phyloP scores from a whole-genome alignment of 2,329 filamentous ascomycete species.

The Aaosphaeria pasadenensis region DNA sequence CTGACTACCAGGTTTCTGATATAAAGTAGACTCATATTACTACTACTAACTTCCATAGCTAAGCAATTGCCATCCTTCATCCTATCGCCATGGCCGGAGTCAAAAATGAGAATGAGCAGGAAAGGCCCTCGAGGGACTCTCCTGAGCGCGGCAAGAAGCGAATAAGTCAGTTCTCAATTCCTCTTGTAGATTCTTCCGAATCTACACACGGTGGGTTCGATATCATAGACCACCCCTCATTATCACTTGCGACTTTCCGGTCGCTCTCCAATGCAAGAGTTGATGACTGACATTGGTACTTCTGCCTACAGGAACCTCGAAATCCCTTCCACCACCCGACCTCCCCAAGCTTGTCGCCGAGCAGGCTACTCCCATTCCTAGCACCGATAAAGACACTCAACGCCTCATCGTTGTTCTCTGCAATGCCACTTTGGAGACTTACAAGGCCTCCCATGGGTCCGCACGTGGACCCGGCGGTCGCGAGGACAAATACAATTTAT shows the following conservation, averaged over 20 bases:
- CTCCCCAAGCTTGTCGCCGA: conserved; percentile 92
- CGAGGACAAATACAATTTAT: conserved; percentile 93
- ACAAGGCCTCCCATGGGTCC: conserved; percentile 80
- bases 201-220: no score
- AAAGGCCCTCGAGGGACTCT: conserved; percentile 27
- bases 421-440: conserved; percentile 96
- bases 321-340: conserved; percentile 88
- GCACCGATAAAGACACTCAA: conserved; percentile 85
- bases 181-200: conserved; percentile 1
- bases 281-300: not conserved
- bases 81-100: not conserved
- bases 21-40: no score
- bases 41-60: no score
- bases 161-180: conserved; percentile 28
- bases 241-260: no score
- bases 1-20: no score
- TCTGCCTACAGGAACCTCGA: conserved; percentile 53
- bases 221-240: no score
- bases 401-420: conserved; percentile 93
- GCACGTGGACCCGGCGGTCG: conserved; percentile 61
- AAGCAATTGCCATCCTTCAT: no score
- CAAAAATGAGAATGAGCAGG: conserved; percentile 15
- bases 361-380: conserved; percentile 79
- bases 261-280: not conserved
- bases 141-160: conserved; percentile 35